phyloP scores from a whole-genome alignment of 2,329 filamentous ascomycete genomes.

The Microdochium bolleyi region DNA sequence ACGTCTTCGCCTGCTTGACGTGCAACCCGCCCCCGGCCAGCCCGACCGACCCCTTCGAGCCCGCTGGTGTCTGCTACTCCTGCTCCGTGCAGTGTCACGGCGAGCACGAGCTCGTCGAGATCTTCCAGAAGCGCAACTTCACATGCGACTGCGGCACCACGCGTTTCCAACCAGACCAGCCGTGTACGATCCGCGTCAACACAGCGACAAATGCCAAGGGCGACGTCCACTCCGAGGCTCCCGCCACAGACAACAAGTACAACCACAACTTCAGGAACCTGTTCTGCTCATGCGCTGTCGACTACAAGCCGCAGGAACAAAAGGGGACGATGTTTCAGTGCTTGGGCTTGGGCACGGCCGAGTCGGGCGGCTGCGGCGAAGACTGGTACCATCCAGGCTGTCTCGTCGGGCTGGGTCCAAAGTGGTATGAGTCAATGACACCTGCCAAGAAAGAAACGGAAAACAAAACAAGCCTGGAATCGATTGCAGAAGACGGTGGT shows the following conservation, averaged over 20 bases:
- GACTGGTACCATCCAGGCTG: constrained; percentile 98
- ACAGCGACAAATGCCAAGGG: constrained; percentile 67
- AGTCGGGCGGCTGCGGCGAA: constrained; percentile 86
- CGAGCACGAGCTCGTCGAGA: constrained; percentile 88
- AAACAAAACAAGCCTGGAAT: constrained; percentile 22
- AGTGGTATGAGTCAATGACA: constrained; percentile 55
- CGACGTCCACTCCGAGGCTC: constrained; percentile 65
- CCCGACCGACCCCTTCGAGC: constrained; percentile 52
- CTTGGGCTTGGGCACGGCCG: constrained; percentile 69
- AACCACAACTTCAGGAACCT: constrained; percentile 92
- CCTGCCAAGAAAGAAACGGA: constrained; percentile 18
- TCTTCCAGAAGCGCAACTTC: constrained; percentile 93
- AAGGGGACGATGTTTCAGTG: constrained; percentile 99
- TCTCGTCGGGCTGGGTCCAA: constrained; percentile 69
- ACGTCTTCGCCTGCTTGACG: constrained; percentile 85
- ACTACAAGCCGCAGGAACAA: constrained; percentile 83
- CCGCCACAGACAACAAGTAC: constrained; percentile 72
- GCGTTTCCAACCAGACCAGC: constrained; percentile 57
- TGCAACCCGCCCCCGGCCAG: constrained; percentile 75
- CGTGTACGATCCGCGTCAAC: constrained; percentile 71
- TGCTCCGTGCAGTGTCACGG: constrained; percentile 97
- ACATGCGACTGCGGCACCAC: constrained; percentile 94
- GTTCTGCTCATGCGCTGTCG: constrained; percentile 83
- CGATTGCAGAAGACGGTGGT: constrained; percentile 40
- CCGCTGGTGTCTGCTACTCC: constrained; percentile 88